Base-by-base conservation (phyloP, 2,329 filamentous ascomycete genomes). In the Aspergillus brunneoviolaceus region DNA sequence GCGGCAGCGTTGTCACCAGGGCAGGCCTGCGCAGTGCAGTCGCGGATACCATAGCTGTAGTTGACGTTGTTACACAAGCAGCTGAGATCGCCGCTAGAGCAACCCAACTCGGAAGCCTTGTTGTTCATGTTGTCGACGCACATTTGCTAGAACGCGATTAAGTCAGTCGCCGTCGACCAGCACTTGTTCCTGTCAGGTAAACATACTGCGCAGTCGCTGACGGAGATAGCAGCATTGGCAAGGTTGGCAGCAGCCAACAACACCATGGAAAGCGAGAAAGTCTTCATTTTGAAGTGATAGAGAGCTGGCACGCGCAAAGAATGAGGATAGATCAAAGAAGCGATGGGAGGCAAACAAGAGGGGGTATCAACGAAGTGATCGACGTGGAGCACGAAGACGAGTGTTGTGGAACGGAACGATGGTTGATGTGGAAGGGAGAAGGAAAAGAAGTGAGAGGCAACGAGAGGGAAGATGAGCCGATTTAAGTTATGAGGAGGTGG, bases 1-100 rank as follows among this genome's bases (percentile, higher is more conserved):
- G 65, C 51, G 51, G 62, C 57, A 11, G 74, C 61, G 60, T 79
- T 70, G 25, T 77, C 74, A 14, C 62, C 67, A 49, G 76, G 75
- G 68, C 80, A 82, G 35, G 78, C 76, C 67, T 80, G 61, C 16
- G 64, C 50, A 47, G 77, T 77, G 73, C 80, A 82, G 69, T 82
- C 80, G 42, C 74, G 77, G 51, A 82, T 72, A 59, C 80, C 80
- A 61, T 70, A 76, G 31, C 66, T 59, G 67, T 81, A 81, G 72
- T 82, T 63, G 23, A 63, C 33, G 56, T 68, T 75, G 39, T 65
- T 69, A 72, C 79, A 81, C 48, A 78, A 71, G 65, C 80, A 82
- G 29, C 57, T 55, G 49, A 72, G 49, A 62, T 81, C 76, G 49
- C 64, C 67, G 27, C 63, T 45, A 25, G 65, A 63, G 69, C 80